Percentiles rank a stretch among this genome's conserved stretches.
These are phyloP conservation scores for Leishmania amazonensis DNA, from an alignment of 208 protist genomes.

Conservation along the genomic window DNA sequence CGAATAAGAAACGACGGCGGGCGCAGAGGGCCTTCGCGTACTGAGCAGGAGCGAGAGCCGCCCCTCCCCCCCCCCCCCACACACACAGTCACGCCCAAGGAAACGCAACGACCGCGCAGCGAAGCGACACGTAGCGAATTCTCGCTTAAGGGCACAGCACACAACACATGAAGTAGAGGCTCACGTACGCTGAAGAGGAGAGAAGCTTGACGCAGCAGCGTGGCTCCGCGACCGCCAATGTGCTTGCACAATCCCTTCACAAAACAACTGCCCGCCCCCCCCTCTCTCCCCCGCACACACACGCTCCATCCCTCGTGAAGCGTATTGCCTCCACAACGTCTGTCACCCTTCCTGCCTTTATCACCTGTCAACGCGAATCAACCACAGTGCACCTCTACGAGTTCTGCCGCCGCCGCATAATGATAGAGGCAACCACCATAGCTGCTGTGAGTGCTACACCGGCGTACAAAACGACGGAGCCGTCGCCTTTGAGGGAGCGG, in stretches of 20 bases:
- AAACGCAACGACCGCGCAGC: background rate
- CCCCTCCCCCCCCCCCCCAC: background rate
- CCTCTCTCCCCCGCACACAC: background rate
- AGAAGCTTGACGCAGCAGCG: background rate
- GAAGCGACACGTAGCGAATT: background rate
- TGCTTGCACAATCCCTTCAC: background rate
- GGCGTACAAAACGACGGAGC: constrained; percentile 18
- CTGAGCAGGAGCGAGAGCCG: background rate
- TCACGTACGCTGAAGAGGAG: background rate
- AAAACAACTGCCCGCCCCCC: background rate
- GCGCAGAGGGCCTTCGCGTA: background rate
- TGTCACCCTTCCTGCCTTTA: background rate
- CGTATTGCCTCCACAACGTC: background rate
- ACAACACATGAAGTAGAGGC: background rate
- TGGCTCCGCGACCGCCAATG: background rate
- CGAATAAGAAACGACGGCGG: background rate
- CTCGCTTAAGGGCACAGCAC: background rate
- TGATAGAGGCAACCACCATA: constrained; percentile 30
- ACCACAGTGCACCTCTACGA: background rate
- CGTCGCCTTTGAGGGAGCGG: constrained; percentile 11
- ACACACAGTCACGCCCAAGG: background rate
- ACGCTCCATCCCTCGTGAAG: background rate
- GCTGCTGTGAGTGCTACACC: constrained; percentile 25
- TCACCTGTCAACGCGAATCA: background rate
- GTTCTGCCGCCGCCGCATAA: constrained; percentile 20